Percentiles rank a stretch among this genome's conserved stretches.
phyloP scores from a whole-genome alignment of 306 rosid genomes.

The Spatholobus suberectus region DNA sequence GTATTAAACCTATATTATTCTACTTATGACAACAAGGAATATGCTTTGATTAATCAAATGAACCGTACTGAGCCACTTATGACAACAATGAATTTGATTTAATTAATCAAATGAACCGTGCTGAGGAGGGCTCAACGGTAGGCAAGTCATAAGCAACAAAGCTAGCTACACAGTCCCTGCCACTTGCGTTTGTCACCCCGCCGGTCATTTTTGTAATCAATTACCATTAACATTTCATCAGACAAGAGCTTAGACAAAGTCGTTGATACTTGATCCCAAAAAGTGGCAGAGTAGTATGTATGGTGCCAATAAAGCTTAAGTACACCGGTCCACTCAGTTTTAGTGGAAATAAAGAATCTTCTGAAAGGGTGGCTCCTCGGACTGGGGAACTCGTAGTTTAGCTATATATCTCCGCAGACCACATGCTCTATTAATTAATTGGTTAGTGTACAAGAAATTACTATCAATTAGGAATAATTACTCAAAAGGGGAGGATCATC shows the following conservation, averaged over 20 bases:
- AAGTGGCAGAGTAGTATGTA: too few relatives aligned
- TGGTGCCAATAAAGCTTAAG: background rate
- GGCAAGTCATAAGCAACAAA: background rate
- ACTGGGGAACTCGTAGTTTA: slow-evolving; percentile 1
- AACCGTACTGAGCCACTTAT: too few relatives aligned
- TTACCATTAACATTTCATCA: background rate
- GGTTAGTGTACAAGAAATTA: background rate
- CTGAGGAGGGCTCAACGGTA: background rate
- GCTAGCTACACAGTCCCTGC: background rate
- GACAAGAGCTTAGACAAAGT: too few relatives aligned
- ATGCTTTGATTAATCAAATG: too few relatives aligned
- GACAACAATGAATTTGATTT: background rate
- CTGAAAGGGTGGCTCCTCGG: slow-evolving; percentile 17
- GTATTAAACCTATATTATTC: too few relatives aligned
- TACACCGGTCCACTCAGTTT: too few relatives aligned
- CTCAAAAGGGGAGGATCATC: background rate
- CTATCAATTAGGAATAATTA: background rate
- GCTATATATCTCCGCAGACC: background rate
- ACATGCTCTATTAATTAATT: background rate
- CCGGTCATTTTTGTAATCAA: background rate
- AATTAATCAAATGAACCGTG: background rate
- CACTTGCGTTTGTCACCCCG: background rate
- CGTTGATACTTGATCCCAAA: too few relatives aligned
- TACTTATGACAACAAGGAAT: too few relatives aligned
- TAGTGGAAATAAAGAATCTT: slow-evolving; percentile 13